Conservation (phyloP, 2,329 filamentous ascomycete genomes). For the Botrytis elliptica region DNA sequence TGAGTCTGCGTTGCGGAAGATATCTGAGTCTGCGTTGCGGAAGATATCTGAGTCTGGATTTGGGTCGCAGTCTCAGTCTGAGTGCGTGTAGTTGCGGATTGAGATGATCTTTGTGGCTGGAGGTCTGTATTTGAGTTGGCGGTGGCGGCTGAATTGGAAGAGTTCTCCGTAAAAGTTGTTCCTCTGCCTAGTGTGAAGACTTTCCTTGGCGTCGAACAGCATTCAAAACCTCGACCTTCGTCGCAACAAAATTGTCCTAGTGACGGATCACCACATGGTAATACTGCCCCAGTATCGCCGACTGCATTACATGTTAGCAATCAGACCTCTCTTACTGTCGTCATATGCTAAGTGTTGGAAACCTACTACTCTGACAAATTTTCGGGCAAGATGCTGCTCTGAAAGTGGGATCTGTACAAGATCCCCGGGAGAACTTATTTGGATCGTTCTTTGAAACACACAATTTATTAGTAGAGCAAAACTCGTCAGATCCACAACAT, state of each 20-base stretch:
- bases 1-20: too few species aligned
- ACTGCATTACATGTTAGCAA: conserved; percentile 17
- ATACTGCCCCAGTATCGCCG: conserved; percentile 20
- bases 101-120: neutral
- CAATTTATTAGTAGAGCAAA: conserved; percentile 27
- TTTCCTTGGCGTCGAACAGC: conserved; percentile 23
- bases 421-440: conserved; percentile 22
- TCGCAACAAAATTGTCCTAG: conserved; percentile 28
- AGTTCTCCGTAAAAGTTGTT: neutral
- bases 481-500: conserved; percentile 25
- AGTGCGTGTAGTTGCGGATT: neutral
- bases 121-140: neutral
- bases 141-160: neutral
- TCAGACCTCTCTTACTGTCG: neutral
- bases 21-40: neutral
- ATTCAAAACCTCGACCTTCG: conserved; percentile 24
- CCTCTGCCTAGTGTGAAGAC: conserved; percentile 21
- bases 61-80: neutral
- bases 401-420: conserved; percentile 25
- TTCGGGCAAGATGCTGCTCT: conserved; percentile 24
- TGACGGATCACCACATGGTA: conserved; percentile 24
- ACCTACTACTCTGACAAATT: conserved; percentile 27
- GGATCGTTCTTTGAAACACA: conserved; percentile 24
- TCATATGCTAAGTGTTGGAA: neutral
- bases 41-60: neutral